Percentiles rank a stretch among this genome's conserved stretches.
These are phyloP conservation scores for Thraustochytrium sp. DNA, from an alignment of 352 stramenopile genomes.

Conservation along the genomic window DNA sequence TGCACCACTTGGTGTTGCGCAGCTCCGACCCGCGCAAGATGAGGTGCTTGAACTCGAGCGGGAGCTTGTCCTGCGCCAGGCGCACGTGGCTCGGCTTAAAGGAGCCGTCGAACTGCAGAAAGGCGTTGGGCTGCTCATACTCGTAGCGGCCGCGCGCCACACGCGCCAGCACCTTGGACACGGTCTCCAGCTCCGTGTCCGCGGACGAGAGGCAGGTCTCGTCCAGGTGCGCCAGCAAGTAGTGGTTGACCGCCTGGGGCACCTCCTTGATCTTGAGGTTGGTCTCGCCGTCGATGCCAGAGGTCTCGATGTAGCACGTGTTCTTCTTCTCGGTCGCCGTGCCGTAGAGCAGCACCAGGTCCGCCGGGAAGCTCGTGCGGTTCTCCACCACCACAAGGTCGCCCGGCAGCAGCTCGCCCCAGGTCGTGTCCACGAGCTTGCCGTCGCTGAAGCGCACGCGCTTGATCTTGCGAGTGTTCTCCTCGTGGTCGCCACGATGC, in stretches of 20 bases:
- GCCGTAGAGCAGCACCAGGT: slow-evolving; percentile 32
- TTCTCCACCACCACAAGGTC: slow-evolving; percentile 33
- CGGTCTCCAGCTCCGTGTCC: not conserved
- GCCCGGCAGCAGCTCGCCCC: slow-evolving; percentile 34
- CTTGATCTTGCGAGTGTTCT: slow-evolving; percentile 12
- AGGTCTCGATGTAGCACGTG: slow-evolving; percentile 52
- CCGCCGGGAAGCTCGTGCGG: slow-evolving; percentile 8
- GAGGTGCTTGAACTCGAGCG: slow-evolving; percentile 59
- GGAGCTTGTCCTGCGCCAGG: not conserved
- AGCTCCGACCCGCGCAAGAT: slow-evolving; percentile 85
- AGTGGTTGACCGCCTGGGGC: not conserved
- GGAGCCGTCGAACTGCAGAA: slow-evolving; percentile 38
- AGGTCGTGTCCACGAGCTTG: slow-evolving; percentile 6
- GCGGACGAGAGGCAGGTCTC: not conserved
- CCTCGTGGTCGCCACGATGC: slow-evolving; percentile 2
- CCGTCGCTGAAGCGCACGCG: slow-evolving; percentile 15
- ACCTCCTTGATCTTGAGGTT: slow-evolving; percentile 49
- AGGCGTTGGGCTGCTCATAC: slow-evolving; percentile 43
- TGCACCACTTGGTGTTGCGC: slow-evolving; percentile 84
- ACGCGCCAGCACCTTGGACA: not conserved
- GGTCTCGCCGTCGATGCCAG: slow-evolving; percentile 41
- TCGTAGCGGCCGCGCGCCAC: slow-evolving; percentile 18
- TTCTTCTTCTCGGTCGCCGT: slow-evolving; percentile 20
- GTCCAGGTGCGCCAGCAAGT: not conserved
- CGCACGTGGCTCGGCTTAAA: not conserved